A percentile compares a stretch with the other conserved stretches of the same genome.
Evolutionary conservation across 1,139 yeast genomes (phyloP).

Genomic region (Hemisphaericaspora lyxosophila): DNA sequence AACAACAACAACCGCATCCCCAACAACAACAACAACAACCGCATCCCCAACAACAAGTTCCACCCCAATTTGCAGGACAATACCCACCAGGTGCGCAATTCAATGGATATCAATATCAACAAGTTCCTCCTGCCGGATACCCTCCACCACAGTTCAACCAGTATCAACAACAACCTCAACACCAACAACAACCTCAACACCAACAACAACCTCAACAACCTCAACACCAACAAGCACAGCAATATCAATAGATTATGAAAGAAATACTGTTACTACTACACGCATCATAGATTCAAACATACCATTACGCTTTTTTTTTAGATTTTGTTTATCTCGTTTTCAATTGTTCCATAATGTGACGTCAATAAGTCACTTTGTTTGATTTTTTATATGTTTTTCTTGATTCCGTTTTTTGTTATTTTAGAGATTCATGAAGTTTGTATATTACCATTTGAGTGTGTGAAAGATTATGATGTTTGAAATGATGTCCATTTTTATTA

Average conservation of each 20-base stretch:
- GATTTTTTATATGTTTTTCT: conserved; percentile 2
- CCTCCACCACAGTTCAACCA: conserved; percentile 22
- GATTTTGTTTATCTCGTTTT: conserved; percentile 1
- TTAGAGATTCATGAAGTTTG: conserved; percentile 1
- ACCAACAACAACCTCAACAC: conserved; percentile 10
- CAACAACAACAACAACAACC: conserved; percentile 14
- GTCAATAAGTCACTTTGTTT: not conserved
- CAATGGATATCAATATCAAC: conserved; percentile 24
- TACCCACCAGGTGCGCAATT: conserved; percentile 19
- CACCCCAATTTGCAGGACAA: conserved; percentile 15
- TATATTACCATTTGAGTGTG: not conserved
- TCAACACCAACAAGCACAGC: conserved; percentile 8
- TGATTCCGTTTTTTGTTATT: not conserved
- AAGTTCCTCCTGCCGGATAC: conserved; percentile 22
- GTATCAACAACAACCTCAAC: conserved; percentile 15
- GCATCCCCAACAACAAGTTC: conserved; percentile 8
- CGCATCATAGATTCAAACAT: too few species aligned
- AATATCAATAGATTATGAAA: conserved; percentile 6
- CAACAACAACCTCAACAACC: conserved; percentile 6
- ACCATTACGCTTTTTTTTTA: conserved; percentile 1
- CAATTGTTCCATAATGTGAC: not conserved
- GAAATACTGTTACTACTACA: not conserved
- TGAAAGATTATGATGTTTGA: not conserved
- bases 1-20: conserved; percentile 16
- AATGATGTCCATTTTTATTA: not conserved